These are phyloP conservation scores for Candida sp. DNA, from an alignment of 1,139 yeast species.

Conservation along the genomic window DNA sequence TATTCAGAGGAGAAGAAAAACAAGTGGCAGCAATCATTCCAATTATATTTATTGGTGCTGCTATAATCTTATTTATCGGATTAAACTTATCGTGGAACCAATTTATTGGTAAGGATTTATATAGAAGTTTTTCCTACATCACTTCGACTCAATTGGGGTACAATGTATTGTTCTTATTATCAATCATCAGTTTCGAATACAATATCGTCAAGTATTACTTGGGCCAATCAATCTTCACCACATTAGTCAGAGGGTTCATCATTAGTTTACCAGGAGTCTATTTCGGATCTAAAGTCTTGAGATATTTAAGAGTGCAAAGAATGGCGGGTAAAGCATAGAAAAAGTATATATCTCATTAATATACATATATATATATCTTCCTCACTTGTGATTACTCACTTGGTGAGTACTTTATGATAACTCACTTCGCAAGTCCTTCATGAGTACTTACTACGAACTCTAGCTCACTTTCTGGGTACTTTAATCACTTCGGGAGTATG, in stretches of 20 bases:
- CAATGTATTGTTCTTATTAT: conserved; percentile 46
- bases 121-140: conserved; percentile 25
- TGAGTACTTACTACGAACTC: too few relatives aligned
- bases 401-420: too few relatives aligned
- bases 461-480: too few relatives aligned
- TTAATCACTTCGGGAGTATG: too few relatives aligned
- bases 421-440: too few relatives aligned
- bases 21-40: conserved; percentile 59
- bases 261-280: conserved; percentile 56
- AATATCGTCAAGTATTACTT: conserved; percentile 67
- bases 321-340: conserved; percentile 1
- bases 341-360: not conserved
- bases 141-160: conserved; percentile 23
- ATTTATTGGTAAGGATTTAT: conserved; percentile 44
- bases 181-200: conserved; percentile 58
- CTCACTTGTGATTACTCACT: not conserved
- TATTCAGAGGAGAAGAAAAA: conserved; percentile 54
- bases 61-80: conserved; percentile 37
- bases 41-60: conserved; percentile 44
- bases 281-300: conserved; percentile 64
- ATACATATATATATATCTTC: not conserved
- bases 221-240: conserved; percentile 68
- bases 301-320: conserved; percentile 16
- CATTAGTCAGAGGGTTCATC: conserved; percentile 51
- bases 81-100: conserved; percentile 49